Evolutionary conservation across 352 stramenopile species (phyloP), one percentile per base, ranked within the genome.

Genomic region (Phytophthora hibernalis): DNA sequence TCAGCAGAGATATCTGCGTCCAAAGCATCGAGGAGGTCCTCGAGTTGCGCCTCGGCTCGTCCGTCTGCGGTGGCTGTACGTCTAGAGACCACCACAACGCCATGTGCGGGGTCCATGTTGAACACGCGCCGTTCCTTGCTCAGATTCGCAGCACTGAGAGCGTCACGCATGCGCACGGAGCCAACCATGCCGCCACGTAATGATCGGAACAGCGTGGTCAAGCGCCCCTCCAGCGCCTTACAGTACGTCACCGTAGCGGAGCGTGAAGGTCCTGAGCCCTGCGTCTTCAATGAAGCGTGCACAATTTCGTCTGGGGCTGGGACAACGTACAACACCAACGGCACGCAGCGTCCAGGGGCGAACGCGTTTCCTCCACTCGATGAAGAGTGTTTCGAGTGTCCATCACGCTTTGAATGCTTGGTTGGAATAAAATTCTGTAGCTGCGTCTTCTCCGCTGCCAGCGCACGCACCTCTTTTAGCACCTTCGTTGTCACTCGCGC

Each of bases 121-220:
- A 90, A 91, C 26, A 90, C 44, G 1, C 85, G 82, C 0, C 83
- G 74, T 48, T 93, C 85, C 52, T 92, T 93, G 64, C 72, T 81
- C 35, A 90, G 26, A 28, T 87, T 89, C 0, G 80, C 61, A 12
- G 71, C 58, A 16, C 71, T 80, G 5, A 93, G 52, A 13, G 74
- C 73, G 24, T 93, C 85, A 15, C 83, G 73, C 55, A 88, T 82
- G 2, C 85, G 72, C 9, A 87, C 54, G 2, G 77, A 81, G 12
- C 81, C 83, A 15, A 93, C 83, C 12, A 77, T 62, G 2, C 71
- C 78, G 2, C 80, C 74, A 5, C 85, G 78, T 11, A 92, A 60
- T 9, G 85, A 90, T 15, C 77, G 69, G 44, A 89, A 87, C 7
- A 92, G 37, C 7, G 51, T 72, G 18, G 54, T 64, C n/a, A 93